Base-by-base conservation (phyloP, 129 eudicot genomes). In the Chrysanthemum lavandulifolium region DNA sequence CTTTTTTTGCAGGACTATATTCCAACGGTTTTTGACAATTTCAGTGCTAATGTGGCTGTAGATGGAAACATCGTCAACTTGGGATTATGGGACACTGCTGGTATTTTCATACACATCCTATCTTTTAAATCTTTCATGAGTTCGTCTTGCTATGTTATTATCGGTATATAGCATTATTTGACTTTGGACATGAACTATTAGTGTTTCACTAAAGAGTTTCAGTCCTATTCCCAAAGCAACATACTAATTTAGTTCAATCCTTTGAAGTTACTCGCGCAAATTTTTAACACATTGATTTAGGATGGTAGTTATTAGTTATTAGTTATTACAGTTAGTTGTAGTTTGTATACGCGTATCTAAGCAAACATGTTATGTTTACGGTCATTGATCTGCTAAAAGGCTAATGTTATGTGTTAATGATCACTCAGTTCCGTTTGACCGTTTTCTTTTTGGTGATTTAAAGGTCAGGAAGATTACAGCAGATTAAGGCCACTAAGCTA, bases 51-150 rank as follows among this genome's bases (percentile, higher is more conserved):
- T 84, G 98, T 93, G 81, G 87, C 92, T 73, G 96, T 93, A 10
- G 98, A 93, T 86, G 97, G 98, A 51, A 93, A 73, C 75, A 90
- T 93, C 79, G 98, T 93, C 29, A 93, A 93, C 82, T 81, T 93
- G 84, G 98, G 98, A 14, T 70, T 93, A 25, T 93, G 98, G 98
- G 98, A 93, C 61, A 93, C 98, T 84, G 98, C 98, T 63, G 98
- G 98, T 93, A 82, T 33, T 73, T 77, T 57, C 56, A 36, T 45
- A 14, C 54, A 43, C 16, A 43, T 71, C 45, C 54, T 43, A 78
- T 71, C 45, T 64, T 71, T 71, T 36, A 10, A 25, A 61, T 61
- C 15, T n/a, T n/a, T 63, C 29, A 15, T 59, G 43, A 78, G 13
- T 63, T 43, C 6, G 40, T 69, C 25, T 51, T 33, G 43, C 31